Evolutionary conservation across 2,329 filamentous ascomycete genomes (phyloP), one percentile per base, ranked within the genome.

Genomic region (Colletotrichum liaoningense): DNA sequence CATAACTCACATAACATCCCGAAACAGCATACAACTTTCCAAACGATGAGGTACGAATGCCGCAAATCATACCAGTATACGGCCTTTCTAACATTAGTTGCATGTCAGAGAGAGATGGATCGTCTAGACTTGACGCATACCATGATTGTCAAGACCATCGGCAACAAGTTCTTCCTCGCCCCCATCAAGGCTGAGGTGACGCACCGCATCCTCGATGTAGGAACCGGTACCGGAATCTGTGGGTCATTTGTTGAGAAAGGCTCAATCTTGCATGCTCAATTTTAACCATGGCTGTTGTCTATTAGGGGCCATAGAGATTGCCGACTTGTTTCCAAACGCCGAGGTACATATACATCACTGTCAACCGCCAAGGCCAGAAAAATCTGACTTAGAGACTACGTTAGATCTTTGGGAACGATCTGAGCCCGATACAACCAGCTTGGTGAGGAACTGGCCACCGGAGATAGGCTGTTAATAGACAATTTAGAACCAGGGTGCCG

Each of bases 241-340:
- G 8, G 19, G 42, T 19, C 5, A 16, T 7, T n/a, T n/a, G 1
- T 46, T 14, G 12, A 14, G 12, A 38, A 12, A 12, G 35, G 14
- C 5, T 5, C 5, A 38, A 14, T 38, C 4, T 38, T 38, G 11
- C 12, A 14, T 38, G 5, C 11, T 14, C 12, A 5, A 2, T 14
- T 38, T 38, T 9, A 38, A 38, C 1, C 35, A 38, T 38, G 5
- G 14, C 12, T 38, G 35, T 38, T 30, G 30, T 30, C 8, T 9
- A 30, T 30, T 30, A 30, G 42, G 74, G 75, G 73, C 88, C 5
- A 89, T 90, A 66, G 87, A 88, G 67, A 74, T 79, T 6, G 77
- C 46, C 19, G 63, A 63, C 8, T 12, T 60, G 8, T 66, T 70
- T 22, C 67, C 62, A 1, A 49, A 38, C 30, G 63, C 69, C 0